Conservation (phyloP, 2,329 filamentous ascomycete genomes). For the Botrytis deweyae region DNA sequence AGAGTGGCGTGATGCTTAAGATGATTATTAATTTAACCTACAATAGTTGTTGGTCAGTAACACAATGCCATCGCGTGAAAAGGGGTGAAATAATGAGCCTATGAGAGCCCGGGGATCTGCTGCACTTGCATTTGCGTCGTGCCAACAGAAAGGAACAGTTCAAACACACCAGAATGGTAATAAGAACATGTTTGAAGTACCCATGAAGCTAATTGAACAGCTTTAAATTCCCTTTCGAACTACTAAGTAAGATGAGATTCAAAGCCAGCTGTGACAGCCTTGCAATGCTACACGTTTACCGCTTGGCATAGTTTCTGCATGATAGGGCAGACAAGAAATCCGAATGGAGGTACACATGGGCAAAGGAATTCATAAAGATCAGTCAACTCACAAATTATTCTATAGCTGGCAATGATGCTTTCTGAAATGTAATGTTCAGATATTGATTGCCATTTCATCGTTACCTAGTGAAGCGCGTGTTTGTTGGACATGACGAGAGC, state of each 20-base stretch:
- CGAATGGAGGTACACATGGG: not conserved
- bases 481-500: constrained; percentile 10
- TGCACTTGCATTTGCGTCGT: not conserved
- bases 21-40: not conserved
- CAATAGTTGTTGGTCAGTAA: not conserved
- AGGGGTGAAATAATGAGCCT: not conserved
- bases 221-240: too few species aligned
- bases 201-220: not conserved
- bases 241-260: not conserved
- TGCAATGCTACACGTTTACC: not conserved
- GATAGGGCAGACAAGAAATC: not conserved
- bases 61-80: not conserved
- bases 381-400: not conserved
- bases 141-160: not conserved
- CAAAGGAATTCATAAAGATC: not conserved
- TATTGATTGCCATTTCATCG: constrained; percentile 1
- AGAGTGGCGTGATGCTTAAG: not conserved
- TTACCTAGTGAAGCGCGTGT: not conserved
- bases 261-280: not conserved
- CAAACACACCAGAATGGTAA: not conserved
- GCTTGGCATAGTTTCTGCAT: not conserved
- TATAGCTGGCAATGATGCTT: not conserved
- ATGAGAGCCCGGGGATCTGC: not conserved
- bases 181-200: not conserved
- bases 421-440: not conserved